A percentile compares a stretch with the other conserved stretches of the same genome.
phyloP scores from a whole-genome alignment of 495 filamentous ascomycete genomes.

The Penicillium flavigenum region DNA sequence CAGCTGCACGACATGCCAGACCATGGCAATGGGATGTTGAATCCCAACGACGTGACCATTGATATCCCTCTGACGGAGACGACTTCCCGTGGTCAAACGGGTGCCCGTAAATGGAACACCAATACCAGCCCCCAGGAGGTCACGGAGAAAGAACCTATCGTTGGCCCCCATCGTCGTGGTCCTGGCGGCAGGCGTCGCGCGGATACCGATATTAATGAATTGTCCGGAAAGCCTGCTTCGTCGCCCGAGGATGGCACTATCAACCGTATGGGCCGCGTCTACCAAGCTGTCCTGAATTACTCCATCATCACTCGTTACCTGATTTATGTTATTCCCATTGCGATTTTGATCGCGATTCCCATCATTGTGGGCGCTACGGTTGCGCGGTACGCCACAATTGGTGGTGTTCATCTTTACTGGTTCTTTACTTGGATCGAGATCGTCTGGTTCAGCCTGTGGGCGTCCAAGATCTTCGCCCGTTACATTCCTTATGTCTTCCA shows the following conservation, averaged over 20 bases:
- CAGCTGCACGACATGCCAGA: constrained; percentile 43
- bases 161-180: constrained; percentile 45
- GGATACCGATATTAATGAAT: constrained; percentile 43
- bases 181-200: constrained; percentile 48
- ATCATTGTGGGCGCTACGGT: constrained; percentile 70
- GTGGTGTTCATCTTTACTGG: constrained; percentile 66
- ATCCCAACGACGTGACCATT: constrained; percentile 58
- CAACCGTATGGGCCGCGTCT: constrained; percentile 83
- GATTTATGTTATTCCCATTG: constrained; percentile 82
- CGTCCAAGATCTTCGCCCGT: constrained; percentile 77
- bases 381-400: constrained; percentile 54
- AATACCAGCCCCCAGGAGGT: constrained; percentile 22
- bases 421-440: constrained; percentile 93
- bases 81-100: constrained; percentile 44
- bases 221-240: constrained; percentile 43
- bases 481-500: constrained; percentile 80
- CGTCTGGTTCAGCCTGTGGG: constrained; percentile 87
- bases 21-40: constrained; percentile 36
- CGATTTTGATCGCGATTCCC: constrained; percentile 70
- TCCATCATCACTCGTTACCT: constrained; percentile 85
- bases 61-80: constrained; percentile 55
- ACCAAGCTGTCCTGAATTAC: constrained; percentile 79
- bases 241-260: constrained; percentile 60
- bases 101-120: constrained; percentile 41
- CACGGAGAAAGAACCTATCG: constrained; percentile 48